Evolutionary conservation across 2,329 filamentous ascomycete species (phyloP).

Genomic region (Coleophoma eucalyptorum): DNA sequence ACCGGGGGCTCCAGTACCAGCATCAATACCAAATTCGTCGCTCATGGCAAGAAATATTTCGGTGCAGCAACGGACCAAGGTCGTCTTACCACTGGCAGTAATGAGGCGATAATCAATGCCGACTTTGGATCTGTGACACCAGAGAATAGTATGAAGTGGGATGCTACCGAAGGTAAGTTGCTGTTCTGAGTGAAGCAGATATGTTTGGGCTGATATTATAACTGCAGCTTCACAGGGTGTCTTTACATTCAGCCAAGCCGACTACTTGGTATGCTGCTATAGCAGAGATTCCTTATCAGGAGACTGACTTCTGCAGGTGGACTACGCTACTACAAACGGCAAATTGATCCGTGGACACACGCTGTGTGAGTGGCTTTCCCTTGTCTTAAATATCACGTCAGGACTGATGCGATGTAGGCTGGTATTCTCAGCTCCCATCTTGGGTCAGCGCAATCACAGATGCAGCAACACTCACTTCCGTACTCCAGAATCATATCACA

Average conservation of each 20-base stretch:
- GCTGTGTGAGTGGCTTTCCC: slow-evolving; percentile 47
- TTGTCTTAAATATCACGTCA: slow-evolving; percentile 60
- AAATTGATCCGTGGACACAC: slow-evolving; percentile 63
- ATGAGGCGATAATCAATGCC: slow-evolving; percentile 51
- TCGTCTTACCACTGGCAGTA: slow-evolving; percentile 43
- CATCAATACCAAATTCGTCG: slow-evolving; percentile 53
- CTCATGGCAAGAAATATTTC: slow-evolving; percentile 62
- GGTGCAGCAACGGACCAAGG: slow-evolving; percentile 54
- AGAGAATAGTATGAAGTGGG: slow-evolving; percentile 72
- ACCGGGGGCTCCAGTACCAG: slow-evolving; percentile 29
- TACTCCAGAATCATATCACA: slow-evolving; percentile 57
- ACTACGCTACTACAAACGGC: slow-evolving; percentile 52
- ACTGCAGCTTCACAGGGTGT: slow-evolving; percentile 30
- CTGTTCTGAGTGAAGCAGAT: not conserved
- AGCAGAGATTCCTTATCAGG: no score
- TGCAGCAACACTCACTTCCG: slow-evolving; percentile 44
- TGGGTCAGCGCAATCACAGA: slow-evolving; percentile 58
- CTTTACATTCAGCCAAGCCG: slow-evolving; percentile 54
- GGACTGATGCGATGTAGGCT: slow-evolving; percentile 58
- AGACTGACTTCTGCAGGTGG: slow-evolving; percentile 36
- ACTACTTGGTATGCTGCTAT: slow-evolving; percentile 47
- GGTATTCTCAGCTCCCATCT: slow-evolving; percentile 55
- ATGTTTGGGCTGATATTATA: not conserved
- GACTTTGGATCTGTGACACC: slow-evolving; percentile 63
- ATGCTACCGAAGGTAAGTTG: slow-evolving; percentile 41